phyloP scores from a whole-genome alignment of 2,329 filamentous ascomycete genomes.

The Aspergillus pseudotamarii region DNA sequence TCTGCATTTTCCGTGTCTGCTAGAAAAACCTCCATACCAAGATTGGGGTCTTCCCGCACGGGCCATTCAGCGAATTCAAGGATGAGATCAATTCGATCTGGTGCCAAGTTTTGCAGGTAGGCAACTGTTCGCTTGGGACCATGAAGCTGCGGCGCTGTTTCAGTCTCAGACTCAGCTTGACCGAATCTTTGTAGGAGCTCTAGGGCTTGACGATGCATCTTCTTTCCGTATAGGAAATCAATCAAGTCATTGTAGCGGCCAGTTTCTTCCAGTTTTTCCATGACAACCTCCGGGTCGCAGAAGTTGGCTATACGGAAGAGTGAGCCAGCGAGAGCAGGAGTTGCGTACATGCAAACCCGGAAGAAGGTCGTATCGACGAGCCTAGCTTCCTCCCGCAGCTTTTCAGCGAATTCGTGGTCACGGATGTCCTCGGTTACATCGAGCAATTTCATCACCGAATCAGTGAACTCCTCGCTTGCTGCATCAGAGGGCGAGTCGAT shows the following conservation, averaged over 20 bases:
- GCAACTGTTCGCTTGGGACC: conserved; percentile 82
- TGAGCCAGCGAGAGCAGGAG: conserved; percentile 79
- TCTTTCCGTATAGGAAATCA: conserved; percentile 97
- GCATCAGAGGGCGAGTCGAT: conserved; percentile 33
- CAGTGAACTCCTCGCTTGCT: conserved; percentile 44
- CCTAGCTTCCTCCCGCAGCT: conserved; percentile 74
- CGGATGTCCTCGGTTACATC: conserved; percentile 54
- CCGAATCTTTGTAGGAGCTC: conserved; percentile 83
- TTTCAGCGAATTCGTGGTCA: conserved; percentile 65
- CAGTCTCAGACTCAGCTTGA: conserved; percentile 49
- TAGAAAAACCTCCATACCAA: conserved; percentile 90
- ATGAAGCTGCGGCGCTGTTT: conserved; percentile 60
- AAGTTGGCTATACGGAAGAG: conserved; percentile 97
- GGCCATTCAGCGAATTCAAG: conserved; percentile 92
- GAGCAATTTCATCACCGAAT: conserved; percentile 50
- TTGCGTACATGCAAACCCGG: conserved; percentile 90
- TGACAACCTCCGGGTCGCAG: conserved; percentile 92
- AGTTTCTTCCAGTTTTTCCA: conserved; percentile 85
- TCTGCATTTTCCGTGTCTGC: conserved; percentile 95
- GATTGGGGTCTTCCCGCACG: conserved; percentile 67
- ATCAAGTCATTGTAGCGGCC: conserved; percentile 90
- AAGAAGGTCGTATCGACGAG: conserved; percentile 94
- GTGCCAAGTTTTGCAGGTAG: conserved; percentile 86
- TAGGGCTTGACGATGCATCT: conserved; percentile 82
- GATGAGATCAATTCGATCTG: conserved; percentile 86